A percentile compares a stretch with the other conserved stretches of the same genome.
These are phyloP conservation scores for Chrysoporthe deuterocubensis DNA, from an alignment of 2,329 filamentous ascomycete genomes.

Conservation along the genomic window DNA sequence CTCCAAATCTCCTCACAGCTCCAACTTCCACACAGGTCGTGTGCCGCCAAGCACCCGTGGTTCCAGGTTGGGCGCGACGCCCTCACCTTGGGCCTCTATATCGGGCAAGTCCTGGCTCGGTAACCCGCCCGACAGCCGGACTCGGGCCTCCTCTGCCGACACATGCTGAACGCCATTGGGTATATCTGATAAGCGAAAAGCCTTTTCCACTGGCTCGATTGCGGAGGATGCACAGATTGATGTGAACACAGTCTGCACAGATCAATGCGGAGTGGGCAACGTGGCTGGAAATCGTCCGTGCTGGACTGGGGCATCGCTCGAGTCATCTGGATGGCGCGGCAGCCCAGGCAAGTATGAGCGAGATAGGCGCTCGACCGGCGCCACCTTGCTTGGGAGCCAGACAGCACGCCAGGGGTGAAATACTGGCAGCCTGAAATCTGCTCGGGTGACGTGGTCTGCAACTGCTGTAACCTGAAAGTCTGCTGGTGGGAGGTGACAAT, in stretches of 20 bases:
- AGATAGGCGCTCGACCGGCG: neutral
- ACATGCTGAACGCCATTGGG: neutral
- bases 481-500: neutral
- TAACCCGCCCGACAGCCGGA: slow-evolving; percentile 29
- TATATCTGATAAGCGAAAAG: neutral
- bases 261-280: slow-evolving; percentile 8
- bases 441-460: neutral
- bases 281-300: neutral
- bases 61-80: slow-evolving; percentile 16
- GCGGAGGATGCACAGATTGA: slow-evolving; percentile 6
- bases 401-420: neutral
- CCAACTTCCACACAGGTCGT: slow-evolving; percentile 1
- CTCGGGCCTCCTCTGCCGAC: slow-evolving; percentile 2
- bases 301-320: slow-evolving; percentile 1
- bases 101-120: slow-evolving; percentile 27
- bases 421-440: slow-evolving; percentile 1
- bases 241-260: slow-evolving; percentile 27
- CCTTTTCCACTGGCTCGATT: neutral
- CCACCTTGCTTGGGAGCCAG: neutral
- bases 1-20: slow-evolving; percentile 2
- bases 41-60: slow-evolving; percentile 4
- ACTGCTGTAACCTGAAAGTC: neutral
- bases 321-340: slow-evolving; percentile 2
- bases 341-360: slow-evolving; percentile 7
- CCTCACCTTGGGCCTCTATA: slow-evolving; percentile 19